Base-by-base conservation (phyloP, 2,329 filamentous ascomycete species). In the Aureobasidium sp. region DNA sequence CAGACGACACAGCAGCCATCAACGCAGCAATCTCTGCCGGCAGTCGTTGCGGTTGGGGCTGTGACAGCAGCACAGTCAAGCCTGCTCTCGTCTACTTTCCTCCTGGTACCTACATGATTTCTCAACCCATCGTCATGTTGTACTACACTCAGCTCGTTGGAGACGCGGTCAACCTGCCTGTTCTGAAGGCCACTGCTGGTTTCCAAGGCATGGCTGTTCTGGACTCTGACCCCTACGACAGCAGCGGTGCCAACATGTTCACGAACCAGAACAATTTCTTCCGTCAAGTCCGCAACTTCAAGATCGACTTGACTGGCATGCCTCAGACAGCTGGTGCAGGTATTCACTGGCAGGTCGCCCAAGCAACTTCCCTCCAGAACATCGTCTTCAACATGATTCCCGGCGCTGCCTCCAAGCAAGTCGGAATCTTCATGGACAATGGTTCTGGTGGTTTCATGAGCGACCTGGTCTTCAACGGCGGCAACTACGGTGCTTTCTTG, bases 91-190 rank as follows among this genome's bases (percentile, higher is more conserved):
- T 97, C 57, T 97, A 95, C 78, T 95, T 97, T 78, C 92, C 91
- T 40, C 79, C 89, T 11, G 92, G 93, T 65, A 95, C 85, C 60
- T 97, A 96, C 70, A 69, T 88, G 19, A 86, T 97, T 67, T 90
- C 85, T 70, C 81, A 79, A 68, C 89, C 93, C 23, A 84, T 97
- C 65, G 75, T 91, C 55, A 87, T 91, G 72, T 87, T 87, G 74
- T 97, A 97, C 80, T 96, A 96, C 78, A 95, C 92, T 10, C 91
- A 96, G 73, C 84, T 97, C 63, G 80, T 96, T 37, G 93, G 93
- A 61, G 91, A 97, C 76, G 85, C 87, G 51, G 70, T 83, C 67
- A 78, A 82, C 64, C 74, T 86, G 15, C 91, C 93, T 0, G 86
- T 86, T 45, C 77, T 71, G 59, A 61, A 63, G 37, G 77, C 75